Evolutionary conservation across 352 stramenopile species (phyloP).

Genomic region (Pythium pyrilobum): DNA sequence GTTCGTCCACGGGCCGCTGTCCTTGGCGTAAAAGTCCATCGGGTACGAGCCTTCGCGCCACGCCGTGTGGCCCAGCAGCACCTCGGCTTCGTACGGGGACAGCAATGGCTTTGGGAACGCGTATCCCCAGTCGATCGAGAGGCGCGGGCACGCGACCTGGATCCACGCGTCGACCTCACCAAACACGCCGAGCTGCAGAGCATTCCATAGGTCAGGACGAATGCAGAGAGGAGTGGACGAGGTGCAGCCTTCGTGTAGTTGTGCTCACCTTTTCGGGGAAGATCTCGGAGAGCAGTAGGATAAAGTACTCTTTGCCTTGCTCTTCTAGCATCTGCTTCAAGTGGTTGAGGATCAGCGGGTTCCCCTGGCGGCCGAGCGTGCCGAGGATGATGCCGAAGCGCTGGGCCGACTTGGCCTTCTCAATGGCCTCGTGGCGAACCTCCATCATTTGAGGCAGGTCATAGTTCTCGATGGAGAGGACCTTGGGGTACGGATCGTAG

Average conservation of each 20-base stretch:
- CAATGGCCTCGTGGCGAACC: conserved; percentile 82
- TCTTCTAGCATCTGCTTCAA: conserved; percentile 85
- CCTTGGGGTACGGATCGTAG: conserved; percentile 99
- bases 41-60: conserved; percentile 92
- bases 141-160: conserved; percentile 97
- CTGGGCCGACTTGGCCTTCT: conserved; percentile 68
- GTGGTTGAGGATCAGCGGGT: conserved; percentile 94
- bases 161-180: conserved; percentile 95
- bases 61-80: conserved; percentile 87
- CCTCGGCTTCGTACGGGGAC: conserved; percentile 96
- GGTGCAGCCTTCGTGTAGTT: no score
- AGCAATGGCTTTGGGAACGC: conserved; percentile 95
- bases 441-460: conserved; percentile 94
- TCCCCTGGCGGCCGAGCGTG: conserved; percentile 98
- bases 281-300: conserved; percentile 97
- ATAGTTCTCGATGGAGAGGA: conserved; percentile 96
- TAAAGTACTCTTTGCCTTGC: conserved; percentile 90
- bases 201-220: no score
- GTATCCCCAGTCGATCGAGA: conserved; percentile 99
- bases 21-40: conserved; percentile 99
- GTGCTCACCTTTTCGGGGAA: conserved; percentile 84
- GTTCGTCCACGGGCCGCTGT: conserved; percentile 96
- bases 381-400: conserved; percentile 97
- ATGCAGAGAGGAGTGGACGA: no score
- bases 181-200: conserved; percentile 78